Percentiles rank a stretch among this genome's conserved stretches.
Conservation (phyloP, 192 early-diverging fungal species). For the Coemansia sp. region DNA sequence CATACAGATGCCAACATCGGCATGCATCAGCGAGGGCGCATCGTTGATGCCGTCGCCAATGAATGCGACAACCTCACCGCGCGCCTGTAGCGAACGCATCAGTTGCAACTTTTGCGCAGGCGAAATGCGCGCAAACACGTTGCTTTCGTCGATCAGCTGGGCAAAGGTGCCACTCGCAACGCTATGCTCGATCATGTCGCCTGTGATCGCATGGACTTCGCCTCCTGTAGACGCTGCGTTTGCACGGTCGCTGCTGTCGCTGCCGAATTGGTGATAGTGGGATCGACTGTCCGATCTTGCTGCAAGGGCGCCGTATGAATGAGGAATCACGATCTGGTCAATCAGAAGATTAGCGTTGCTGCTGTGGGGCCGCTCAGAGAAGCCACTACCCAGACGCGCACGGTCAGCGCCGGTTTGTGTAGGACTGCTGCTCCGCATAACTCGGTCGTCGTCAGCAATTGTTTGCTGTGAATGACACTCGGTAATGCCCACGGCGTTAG, state of each 20-base stretch:
- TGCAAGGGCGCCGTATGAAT: conserved; percentile 6
- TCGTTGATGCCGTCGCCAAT: conserved; percentile 89
- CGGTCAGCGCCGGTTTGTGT: not conserved
- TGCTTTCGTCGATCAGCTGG: conserved; percentile 38
- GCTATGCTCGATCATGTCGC: conserved; percentile 47
- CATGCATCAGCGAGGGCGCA: conserved; percentile 78
- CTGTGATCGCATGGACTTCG: conserved; percentile 42
- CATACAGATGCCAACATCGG: conserved; percentile 85
- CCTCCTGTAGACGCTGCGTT: not conserved
- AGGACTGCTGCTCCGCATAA: not conserved
- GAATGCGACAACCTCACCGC: conserved; percentile 48
- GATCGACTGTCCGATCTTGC: not conserved
- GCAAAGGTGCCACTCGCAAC: conserved; percentile 22
- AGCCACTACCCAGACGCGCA: not conserved
- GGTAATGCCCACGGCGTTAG: conserved; percentile 36
- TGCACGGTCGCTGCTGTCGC: not conserved
- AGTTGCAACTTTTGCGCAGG: conserved; percentile 45
- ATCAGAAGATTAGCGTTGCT: not conserved
- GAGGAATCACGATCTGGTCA: not conserved
- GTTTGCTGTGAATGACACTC: conserved; percentile 18
- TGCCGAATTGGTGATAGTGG: not conserved
- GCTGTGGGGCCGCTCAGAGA: not conserved
- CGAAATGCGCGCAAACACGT: conserved; percentile 45
- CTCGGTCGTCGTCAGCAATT: not conserved
- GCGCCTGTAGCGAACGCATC: conserved; percentile 38